Conservation (phyloP, 2,329 filamentous ascomycete species). For the Clarireedia homoeocarpa region DNA sequence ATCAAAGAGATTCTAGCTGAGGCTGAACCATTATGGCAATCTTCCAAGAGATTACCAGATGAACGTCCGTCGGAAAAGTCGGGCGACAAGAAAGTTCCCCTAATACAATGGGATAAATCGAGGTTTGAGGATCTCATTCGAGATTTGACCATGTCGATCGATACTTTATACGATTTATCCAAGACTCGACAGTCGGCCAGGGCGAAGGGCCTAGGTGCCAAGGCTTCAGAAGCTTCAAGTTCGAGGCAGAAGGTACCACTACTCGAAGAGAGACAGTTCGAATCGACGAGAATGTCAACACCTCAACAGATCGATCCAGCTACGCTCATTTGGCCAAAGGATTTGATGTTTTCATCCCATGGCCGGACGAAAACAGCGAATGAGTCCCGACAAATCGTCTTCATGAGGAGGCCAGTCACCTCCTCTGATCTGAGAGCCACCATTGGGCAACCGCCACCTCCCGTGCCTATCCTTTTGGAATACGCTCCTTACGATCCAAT, state of each 20-base stretch:
- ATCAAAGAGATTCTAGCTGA: constrained; percentile 75
- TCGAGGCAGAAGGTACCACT: constrained; percentile 21
- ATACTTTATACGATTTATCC: constrained; percentile 71
- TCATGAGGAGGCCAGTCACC: constrained; percentile 24
- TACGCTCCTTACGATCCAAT: constrained; percentile 59
- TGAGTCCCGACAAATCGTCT: constrained; percentile 31
- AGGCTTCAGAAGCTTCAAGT: constrained; percentile 15
- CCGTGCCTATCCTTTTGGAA: constrained; percentile 55
- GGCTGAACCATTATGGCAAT: constrained; percentile 63
- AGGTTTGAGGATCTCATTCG: constrained; percentile 67
- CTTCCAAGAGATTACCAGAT: constrained; percentile 40
- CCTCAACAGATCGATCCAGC: constrained; percentile 51
- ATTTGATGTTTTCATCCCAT: constrained; percentile 17
- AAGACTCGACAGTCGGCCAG: constrained; percentile 46
- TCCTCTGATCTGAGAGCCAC: constrained; percentile 18
- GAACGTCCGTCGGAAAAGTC: constrained; percentile 24
- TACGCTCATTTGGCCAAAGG: constrained; percentile 38
- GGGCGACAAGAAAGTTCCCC: constrained; percentile 45
- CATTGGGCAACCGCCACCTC: constrained; percentile 16
- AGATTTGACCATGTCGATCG: constrained; percentile 70
- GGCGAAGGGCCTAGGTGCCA: constrained; percentile 12
- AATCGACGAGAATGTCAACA: constrained; percentile 53
- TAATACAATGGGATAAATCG: constrained; percentile 61
- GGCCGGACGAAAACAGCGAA: constrained; percentile 18
- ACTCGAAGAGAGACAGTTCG: constrained; percentile 36